Evolutionary conservation across 1,284 basidiomycete species (phyloP).

Genomic region (Melampsora americana): DNA sequence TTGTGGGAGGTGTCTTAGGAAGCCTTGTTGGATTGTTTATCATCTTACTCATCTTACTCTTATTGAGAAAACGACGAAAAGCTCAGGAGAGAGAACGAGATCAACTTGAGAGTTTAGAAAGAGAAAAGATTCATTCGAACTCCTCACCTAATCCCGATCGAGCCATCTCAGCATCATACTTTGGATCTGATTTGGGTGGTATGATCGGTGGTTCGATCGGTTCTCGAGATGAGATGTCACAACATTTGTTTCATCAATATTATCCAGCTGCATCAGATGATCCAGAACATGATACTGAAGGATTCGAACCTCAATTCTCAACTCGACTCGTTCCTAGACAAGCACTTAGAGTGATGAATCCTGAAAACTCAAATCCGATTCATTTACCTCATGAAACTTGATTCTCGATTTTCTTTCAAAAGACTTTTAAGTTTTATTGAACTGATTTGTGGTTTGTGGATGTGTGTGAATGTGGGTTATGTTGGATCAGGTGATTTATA

Average conservation of each 20-base stretch:
- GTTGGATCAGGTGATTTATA: too few relatives aligned
- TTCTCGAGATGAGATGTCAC: constrained; percentile 14
- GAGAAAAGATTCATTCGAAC: neutral
- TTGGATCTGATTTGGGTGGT: constrained; percentile 18
- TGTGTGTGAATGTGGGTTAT: too few relatives aligned
- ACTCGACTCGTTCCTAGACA: constrained; percentile 29
- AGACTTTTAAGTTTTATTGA: too few relatives aligned
- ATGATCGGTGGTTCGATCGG: neutral
- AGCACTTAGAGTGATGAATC: constrained; percentile 37
- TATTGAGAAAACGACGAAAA: constrained; percentile 3
- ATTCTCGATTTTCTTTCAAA: too few relatives aligned
- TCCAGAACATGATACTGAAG: constrained; percentile 39
- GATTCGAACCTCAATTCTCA: constrained; percentile 40
- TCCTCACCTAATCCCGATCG: constrained; percentile 4
- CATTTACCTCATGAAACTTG: too few relatives aligned
- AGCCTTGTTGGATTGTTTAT: neutral
- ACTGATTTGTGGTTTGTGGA: too few relatives aligned
- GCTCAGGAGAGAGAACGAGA: neutral
- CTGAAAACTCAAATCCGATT: neutral
- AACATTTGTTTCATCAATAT: constrained; percentile 13
- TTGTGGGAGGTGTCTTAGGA: constrained; percentile 25
- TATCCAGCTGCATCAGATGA: constrained; percentile 32
- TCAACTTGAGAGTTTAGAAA: neutral
- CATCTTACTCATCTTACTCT: constrained; percentile 7
- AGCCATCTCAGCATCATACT: neutral